A percentile compares a stretch with the other conserved stretches of the same genome.
Evolutionary conservation across 805 yeast species (phyloP).

Genomic region (Debaryomyces hansenii): DNA sequence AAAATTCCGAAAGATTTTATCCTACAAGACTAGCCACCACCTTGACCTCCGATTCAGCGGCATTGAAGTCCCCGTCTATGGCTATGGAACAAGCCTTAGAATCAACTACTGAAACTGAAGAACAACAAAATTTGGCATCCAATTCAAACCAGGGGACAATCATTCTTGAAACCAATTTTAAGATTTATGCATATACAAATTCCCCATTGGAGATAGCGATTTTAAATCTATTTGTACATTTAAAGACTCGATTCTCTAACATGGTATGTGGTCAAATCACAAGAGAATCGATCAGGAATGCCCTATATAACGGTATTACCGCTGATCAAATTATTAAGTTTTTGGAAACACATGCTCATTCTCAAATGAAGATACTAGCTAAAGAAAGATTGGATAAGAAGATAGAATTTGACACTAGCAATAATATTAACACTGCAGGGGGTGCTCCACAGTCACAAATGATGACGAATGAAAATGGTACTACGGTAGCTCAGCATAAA

Average conservation of each 20-base stretch:
- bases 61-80: conserved; percentile 69
- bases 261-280: conserved; percentile 93
- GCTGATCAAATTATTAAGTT: conserved; percentile 93
- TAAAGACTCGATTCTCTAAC: conserved; percentile 82
- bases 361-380: conserved; percentile 78
- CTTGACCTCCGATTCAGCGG: conserved; percentile 78
- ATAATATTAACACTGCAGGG: conserved; percentile 47
- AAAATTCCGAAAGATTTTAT: conserved; percentile 65
- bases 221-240: conserved; percentile 80
- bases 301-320: conserved; percentile 84
- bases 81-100: conserved; percentile 71
- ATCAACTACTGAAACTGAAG: conserved; percentile 11
- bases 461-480: conserved; percentile 13
- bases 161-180: conserved; percentile 90
- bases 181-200: conserved; percentile 87
- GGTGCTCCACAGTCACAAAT: conserved; percentile 36
- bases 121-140: conserved; percentile 17
- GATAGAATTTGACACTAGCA: conserved; percentile 58
- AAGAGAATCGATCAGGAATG: conserved; percentile 85
- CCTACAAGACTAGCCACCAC: conserved; percentile 92
- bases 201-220: conserved; percentile 95
- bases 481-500: conserved; percentile 43
- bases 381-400: conserved; percentile 68
- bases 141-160: conserved; percentile 57
- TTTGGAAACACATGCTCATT: conserved; percentile 88